A percentile compares a stretch with the other conserved stretches of the same genome.
Evolutionary conservation across 345 rosid species (phyloP).

Genomic region (Salix suchowensis): DNA sequence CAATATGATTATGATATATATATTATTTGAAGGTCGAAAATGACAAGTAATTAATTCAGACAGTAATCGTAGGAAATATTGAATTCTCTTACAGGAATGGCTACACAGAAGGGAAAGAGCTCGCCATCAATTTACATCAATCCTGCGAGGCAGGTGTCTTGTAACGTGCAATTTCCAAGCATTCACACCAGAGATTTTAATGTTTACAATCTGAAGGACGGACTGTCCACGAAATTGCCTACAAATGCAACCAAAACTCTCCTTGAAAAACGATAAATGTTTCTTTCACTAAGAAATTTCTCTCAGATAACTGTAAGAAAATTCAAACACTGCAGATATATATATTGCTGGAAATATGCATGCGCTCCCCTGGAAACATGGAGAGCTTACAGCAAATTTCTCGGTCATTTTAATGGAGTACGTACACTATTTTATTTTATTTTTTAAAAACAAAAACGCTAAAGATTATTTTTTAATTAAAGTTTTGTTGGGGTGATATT

Average conservation of each 20-base stretch:
- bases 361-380: neutral
- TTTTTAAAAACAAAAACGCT: too few species aligned
- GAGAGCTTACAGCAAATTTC: neutral
- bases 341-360: too few species aligned
- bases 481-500: too few species aligned
- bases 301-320: neutral
- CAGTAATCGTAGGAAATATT: too few species aligned
- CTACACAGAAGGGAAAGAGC: neutral
- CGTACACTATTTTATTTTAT: too few species aligned
- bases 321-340: neutral
- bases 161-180: neutral
- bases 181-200: neutral
- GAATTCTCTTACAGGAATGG: neutral
- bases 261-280: neutral
- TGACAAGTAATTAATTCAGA: neutral
- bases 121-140: neutral
- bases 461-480: too few species aligned
- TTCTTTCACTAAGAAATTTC: neutral
- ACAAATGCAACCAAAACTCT: neutral
- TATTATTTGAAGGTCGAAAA: neutral
- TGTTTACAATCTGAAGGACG: neutral
- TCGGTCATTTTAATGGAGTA: too few species aligned
- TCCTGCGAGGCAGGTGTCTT: too few species aligned
- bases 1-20: too few species aligned
- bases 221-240: neutral